Evolutionary conservation across 2,329 filamentous ascomycete genomes (phyloP).

Genomic region (Escovopsis sp.): DNA sequence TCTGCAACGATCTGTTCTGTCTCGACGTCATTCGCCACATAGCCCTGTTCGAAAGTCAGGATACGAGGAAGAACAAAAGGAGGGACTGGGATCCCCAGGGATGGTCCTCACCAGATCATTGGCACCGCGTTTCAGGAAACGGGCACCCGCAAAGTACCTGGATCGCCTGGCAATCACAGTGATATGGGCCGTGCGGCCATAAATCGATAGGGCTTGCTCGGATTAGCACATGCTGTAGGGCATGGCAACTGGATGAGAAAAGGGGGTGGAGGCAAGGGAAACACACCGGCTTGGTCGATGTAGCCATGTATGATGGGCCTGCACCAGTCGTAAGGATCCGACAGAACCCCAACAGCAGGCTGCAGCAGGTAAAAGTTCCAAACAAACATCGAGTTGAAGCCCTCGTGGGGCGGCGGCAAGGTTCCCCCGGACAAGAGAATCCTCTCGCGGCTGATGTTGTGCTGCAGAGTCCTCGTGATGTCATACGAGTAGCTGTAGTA

Average conservation of each 20-base stretch:
- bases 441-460: constrained; percentile 77
- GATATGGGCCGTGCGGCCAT: constrained; percentile 78
- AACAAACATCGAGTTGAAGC: constrained; percentile 91
- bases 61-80: background rate
- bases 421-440: constrained; percentile 51
- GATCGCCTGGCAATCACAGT: constrained; percentile 88
- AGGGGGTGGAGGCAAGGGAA: background rate
- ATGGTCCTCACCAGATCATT: constrained; percentile 53
- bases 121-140: constrained; percentile 85
- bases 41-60: constrained; percentile 40
- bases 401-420: constrained; percentile 41
- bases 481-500: constrained; percentile 99
- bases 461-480: constrained; percentile 79
- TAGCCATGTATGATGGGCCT: constrained; percentile 91
- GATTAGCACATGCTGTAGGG: too few species aligned
- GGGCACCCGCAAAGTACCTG: constrained; percentile 81
- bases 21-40: constrained; percentile 96
- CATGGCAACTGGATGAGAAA: background rate
- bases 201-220: constrained; percentile 53
- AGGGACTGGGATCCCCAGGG: background rate
- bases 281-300: constrained; percentile 64
- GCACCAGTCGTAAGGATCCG: constrained; percentile 89
- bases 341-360: constrained; percentile 55
- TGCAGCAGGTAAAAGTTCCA: constrained; percentile 88
- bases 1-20: constrained; percentile 98